Evolutionary conservation across 495 filamentous ascomycete genomes (phyloP).

Genomic region (Penicillium daleae): DNA sequence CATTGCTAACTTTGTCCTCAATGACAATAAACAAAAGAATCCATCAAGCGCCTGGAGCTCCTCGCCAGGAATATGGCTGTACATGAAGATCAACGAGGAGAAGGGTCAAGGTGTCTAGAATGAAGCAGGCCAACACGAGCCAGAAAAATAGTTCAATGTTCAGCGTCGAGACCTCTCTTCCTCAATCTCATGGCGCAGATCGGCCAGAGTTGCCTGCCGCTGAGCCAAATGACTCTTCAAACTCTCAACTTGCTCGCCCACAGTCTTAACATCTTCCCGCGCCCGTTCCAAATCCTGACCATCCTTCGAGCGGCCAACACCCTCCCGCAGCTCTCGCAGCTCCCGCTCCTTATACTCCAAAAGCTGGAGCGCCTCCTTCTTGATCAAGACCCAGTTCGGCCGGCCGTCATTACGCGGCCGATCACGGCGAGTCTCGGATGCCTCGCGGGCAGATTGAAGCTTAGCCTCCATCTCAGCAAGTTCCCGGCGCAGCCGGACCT

Average conservation of each 20-base stretch:
- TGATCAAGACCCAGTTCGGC: conserved; percentile 73
- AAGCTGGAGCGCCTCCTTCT: conserved; percentile 89
- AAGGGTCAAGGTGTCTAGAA: conserved; percentile 10
- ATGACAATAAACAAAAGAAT: conserved; percentile 17
- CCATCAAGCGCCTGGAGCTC: conserved; percentile 45
- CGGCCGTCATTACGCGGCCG: conserved; percentile 58
- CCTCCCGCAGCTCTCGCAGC: conserved; percentile 51
- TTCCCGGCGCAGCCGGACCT: conserved; percentile 91
- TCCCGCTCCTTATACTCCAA: conserved; percentile 61
- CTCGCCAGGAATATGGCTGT: conserved; percentile 42
- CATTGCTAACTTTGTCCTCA: conserved; percentile 6
- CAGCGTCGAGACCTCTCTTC: conserved; percentile 49
- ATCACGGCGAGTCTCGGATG: conserved; percentile 59
- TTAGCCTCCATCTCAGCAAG: conserved; percentile 84
- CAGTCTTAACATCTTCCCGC: conserved; percentile 50
- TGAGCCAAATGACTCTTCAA: conserved; percentile 52
- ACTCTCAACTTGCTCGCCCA: conserved; percentile 58
- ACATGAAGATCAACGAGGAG: conserved; percentile 28
- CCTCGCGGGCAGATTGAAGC: conserved; percentile 73
- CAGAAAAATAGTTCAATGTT: background rate
- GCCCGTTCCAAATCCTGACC: conserved; percentile 47
- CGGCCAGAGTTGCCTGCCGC: conserved; percentile 47
- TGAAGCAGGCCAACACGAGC: background rate
- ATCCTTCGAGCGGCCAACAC: conserved; percentile 48
- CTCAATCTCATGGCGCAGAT: conserved; percentile 52